These are phyloP conservation scores for Abelmoschus esculentus DNA, from an alignment of 345 rosid species.

Conservation along the genomic window DNA sequence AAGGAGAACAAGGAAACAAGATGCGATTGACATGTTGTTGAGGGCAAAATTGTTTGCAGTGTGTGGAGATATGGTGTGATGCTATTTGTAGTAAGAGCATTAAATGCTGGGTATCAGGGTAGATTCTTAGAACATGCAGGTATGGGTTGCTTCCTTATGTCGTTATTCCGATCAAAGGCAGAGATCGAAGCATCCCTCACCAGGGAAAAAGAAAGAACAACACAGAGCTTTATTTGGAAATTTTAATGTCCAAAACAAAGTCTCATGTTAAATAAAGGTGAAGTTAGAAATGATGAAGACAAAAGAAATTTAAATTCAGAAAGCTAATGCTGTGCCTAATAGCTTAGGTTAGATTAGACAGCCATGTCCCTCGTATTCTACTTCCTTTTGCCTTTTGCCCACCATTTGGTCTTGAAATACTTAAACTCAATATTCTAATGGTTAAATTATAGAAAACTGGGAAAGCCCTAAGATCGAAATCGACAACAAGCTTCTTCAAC, in stretches of 20 bases:
- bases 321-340: not conserved
- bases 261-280: no score
- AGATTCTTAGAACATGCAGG: conserved; percentile 43
- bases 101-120: conserved; percentile 29
- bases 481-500: not conserved
- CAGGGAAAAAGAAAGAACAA: conserved; percentile 22
- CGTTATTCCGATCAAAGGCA: conserved; percentile 24
- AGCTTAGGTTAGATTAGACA: not conserved
- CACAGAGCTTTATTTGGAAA: not conserved
- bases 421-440: conserved; percentile 8
- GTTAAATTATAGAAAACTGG: not conserved
- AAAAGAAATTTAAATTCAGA: not conserved
- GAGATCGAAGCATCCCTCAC: conserved; percentile 14
- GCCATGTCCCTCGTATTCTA: not conserved
- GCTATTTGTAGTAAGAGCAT: conserved; percentile 34
- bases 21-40: conserved; percentile 26
- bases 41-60: not conserved
- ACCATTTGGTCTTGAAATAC: conserved; percentile 24
- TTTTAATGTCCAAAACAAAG: conserved; percentile 16
- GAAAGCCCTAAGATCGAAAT: conserved; percentile 2
- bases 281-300: no score
- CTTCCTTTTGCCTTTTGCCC: conserved; percentile 15
- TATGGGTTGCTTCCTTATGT: conserved; percentile 40
- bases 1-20: conserved; percentile 27
- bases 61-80: conserved; percentile 10